phyloP scores from a whole-genome alignment of 768 basidiomycete species.

The Tylopilus sp. region DNA sequence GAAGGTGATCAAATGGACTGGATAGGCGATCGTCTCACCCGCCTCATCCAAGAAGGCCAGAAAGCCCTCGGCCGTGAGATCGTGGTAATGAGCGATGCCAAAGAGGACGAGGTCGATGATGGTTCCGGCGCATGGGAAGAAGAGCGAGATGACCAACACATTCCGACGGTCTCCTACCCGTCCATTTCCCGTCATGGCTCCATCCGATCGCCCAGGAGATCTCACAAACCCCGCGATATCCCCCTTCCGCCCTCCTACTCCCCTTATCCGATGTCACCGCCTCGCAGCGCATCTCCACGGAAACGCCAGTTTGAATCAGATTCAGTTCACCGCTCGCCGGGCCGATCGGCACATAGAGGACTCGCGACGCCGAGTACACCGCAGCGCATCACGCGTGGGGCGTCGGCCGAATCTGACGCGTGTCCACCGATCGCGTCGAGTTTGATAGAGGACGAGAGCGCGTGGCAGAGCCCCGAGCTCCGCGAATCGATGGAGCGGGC shows the following conservation, averaged over 20 bases:
- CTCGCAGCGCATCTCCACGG: slow-evolving; percentile 34
- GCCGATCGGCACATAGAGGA: slow-evolving; percentile 15
- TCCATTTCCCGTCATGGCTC: slow-evolving; percentile 29
- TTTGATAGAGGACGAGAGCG: slow-evolving; percentile 43
- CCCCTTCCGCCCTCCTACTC: slow-evolving; percentile 30
- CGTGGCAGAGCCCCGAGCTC: slow-evolving; percentile 64
- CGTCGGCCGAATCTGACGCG: slow-evolving; percentile 35
- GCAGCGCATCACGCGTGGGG: slow-evolving; percentile 23
- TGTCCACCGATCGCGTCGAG: slow-evolving; percentile 20
- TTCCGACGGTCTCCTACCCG: neutral
- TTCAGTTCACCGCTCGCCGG: slow-evolving; percentile 20
- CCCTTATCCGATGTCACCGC: slow-evolving; percentile 24
- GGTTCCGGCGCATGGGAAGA: slow-evolving; percentile 76
- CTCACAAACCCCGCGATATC: slow-evolving; percentile 22
- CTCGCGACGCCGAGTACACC: slow-evolving; percentile 15
- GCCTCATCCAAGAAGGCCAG: slow-evolving; percentile 76
- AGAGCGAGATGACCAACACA: slow-evolving; percentile 33
- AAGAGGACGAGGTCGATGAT: slow-evolving; percentile 77
- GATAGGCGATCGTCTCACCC: slow-evolving; percentile 68
- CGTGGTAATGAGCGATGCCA: slow-evolving; percentile 69
- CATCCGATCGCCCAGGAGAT: slow-evolving; percentile 24
- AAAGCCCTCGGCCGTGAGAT: slow-evolving; percentile 74
- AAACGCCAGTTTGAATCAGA: slow-evolving; percentile 30
- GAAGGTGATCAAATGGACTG: slow-evolving; percentile 70
- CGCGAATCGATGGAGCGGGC: slow-evolving; percentile 71